Percentiles rank a stretch among this genome's conserved stretches.
These are phyloP conservation scores for Heritiera littoralis DNA, from an alignment of 345 rosid genomes.

Conservation along the genomic window DNA sequence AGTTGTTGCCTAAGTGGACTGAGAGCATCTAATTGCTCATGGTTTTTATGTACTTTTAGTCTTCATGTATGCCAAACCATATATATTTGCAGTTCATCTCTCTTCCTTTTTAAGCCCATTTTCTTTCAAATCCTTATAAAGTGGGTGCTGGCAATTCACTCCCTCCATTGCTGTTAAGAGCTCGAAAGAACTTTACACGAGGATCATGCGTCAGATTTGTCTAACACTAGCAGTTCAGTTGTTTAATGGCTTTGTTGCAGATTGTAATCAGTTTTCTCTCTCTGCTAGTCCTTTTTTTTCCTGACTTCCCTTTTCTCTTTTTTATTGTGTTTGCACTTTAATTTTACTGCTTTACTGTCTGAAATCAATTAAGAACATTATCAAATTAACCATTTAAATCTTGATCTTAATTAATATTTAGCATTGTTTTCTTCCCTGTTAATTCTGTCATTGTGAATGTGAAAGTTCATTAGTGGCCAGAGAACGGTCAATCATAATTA, in stretches of 20 bases:
- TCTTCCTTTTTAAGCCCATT: not conserved
- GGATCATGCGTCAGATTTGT: slow-evolving; percentile 30
- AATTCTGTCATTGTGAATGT: slow-evolving; percentile 5
- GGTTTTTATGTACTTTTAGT: slow-evolving; percentile 28
- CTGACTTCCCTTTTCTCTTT: slow-evolving; percentile 8
- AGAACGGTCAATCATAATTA: not conserved
- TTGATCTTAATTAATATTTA: not conserved
- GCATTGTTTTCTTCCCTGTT: not conserved
- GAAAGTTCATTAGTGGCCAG: slow-evolving; percentile 6
- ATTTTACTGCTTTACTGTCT: slow-evolving; percentile 25
- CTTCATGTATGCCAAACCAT: slow-evolving; percentile 33
- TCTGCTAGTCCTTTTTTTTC: slow-evolving; percentile 8
- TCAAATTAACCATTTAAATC: not conserved
- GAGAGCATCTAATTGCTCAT: slow-evolving; percentile 32
- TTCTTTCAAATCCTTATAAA: slow-evolving; percentile 14
- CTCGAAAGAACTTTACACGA: slow-evolving; percentile 23
- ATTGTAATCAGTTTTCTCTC: slow-evolving; percentile 22
- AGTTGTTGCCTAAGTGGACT: slow-evolving; percentile 29
- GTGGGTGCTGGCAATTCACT: slow-evolving; percentile 12
- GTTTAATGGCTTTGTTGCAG: slow-evolving; percentile 26
- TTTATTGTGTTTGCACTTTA: slow-evolving; percentile 25
- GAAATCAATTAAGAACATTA: not conserved
- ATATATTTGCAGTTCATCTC: slow-evolving; percentile 27
- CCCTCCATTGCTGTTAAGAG: slow-evolving; percentile 18
- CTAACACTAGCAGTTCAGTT: slow-evolving; percentile 10